Evolutionary conservation across 2,329 filamentous ascomycete species (phyloP).

Genomic region (Diaporthe nobilis): DNA sequence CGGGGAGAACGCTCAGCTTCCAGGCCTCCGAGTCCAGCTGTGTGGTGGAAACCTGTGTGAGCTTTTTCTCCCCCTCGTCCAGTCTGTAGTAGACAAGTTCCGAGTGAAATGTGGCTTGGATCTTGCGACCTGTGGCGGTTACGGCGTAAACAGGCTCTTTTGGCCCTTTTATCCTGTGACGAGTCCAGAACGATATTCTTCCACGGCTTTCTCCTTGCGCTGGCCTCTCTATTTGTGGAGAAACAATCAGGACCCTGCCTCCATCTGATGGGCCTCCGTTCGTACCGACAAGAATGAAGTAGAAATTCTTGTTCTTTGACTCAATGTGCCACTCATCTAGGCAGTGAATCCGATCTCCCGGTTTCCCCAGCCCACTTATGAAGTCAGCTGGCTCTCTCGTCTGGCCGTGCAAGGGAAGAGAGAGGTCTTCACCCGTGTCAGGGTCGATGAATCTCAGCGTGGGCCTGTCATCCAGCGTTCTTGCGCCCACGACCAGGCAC

Average conservation of each 20-base stretch:
- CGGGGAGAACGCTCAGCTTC: slow-evolving; percentile 55
- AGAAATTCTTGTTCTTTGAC: slow-evolving; percentile 70
- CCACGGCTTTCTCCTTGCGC: slow-evolving; percentile 46
- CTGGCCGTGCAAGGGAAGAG: slow-evolving; percentile 52
- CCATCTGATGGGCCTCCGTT: slow-evolving; percentile 48
- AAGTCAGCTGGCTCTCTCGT: slow-evolving; percentile 58
- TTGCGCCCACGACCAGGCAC: slow-evolving; percentile 68
- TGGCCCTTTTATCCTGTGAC: slow-evolving; percentile 61
- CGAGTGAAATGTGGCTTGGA: slow-evolving; percentile 51
- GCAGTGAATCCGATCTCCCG: slow-evolving; percentile 71
- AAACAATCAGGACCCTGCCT: slow-evolving; percentile 70
- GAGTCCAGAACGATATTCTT: slow-evolving; percentile 67
- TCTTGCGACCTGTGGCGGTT: slow-evolving; percentile 15
- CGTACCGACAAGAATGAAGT: slow-evolving; percentile 74
- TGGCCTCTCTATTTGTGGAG: slow-evolving; percentile 55
- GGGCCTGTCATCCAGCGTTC: slow-evolving; percentile 55
- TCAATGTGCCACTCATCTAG: slow-evolving; percentile 75
- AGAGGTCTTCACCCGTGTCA: slow-evolving; percentile 66
- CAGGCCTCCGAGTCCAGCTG: slow-evolving; percentile 66
- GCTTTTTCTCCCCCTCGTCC: slow-evolving; percentile 64
- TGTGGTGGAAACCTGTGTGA: slow-evolving; percentile 62
- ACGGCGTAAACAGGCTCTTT: slow-evolving; percentile 69
- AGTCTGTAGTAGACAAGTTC: slow-evolving; percentile 52
- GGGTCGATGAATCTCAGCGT: slow-evolving; percentile 71
- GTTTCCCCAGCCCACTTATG: slow-evolving; percentile 69